phyloP scores from a whole-genome alignment of 2,329 filamentous ascomycete species.

The Aspergillus sp. region DNA sequence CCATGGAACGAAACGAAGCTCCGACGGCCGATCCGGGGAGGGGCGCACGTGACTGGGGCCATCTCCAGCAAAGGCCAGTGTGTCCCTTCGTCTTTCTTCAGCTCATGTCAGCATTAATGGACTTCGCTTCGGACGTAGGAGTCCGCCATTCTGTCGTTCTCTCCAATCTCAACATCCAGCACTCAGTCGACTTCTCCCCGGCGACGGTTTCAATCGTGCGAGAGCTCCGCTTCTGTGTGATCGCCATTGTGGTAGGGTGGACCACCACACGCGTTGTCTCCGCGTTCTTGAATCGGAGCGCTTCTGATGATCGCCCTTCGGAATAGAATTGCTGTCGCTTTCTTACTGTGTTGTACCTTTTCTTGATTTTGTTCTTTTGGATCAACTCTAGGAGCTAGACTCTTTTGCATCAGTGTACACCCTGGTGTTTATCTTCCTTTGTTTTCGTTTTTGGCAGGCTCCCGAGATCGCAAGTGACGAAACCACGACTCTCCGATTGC shows the following conservation, averaged over 20 bases:
- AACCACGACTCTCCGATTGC: constrained; percentile 14
- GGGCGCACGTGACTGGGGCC: constrained; percentile 16
- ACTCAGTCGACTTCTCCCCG: constrained; percentile 53
- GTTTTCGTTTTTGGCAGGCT: not conserved
- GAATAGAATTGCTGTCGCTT: constrained; percentile 13
- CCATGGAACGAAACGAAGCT: constrained; percentile 6
- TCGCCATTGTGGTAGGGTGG: constrained; percentile 51
- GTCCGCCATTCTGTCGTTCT: constrained; percentile 48
- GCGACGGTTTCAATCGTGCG: constrained; percentile 50
- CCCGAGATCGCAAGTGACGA: not conserved
- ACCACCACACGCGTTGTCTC: constrained; percentile 40
- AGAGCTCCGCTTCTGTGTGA: constrained; percentile 52
- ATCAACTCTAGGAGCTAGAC: not conserved
- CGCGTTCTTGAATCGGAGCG: constrained; percentile 27
- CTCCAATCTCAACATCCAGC: constrained; percentile 47
- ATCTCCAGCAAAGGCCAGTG: constrained; percentile 16
- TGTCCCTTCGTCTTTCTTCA: constrained; percentile 13
- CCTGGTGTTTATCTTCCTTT: constrained; percentile 1
- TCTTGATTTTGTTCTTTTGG: not conserved
- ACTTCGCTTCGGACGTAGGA: constrained; percentile 41
- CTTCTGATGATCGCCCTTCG: constrained; percentile 19
- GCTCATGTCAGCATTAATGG: constrained; percentile 26
- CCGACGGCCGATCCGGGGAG: constrained; percentile 13
- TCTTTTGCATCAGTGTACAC: constrained; percentile 1
- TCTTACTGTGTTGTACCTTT: constrained; percentile 4